A percentile compares a stretch with the other conserved stretches of the same genome.
Evolutionary conservation across 352 stramenopile species (phyloP).

Genomic region (Globisporangium parvum): DNA sequence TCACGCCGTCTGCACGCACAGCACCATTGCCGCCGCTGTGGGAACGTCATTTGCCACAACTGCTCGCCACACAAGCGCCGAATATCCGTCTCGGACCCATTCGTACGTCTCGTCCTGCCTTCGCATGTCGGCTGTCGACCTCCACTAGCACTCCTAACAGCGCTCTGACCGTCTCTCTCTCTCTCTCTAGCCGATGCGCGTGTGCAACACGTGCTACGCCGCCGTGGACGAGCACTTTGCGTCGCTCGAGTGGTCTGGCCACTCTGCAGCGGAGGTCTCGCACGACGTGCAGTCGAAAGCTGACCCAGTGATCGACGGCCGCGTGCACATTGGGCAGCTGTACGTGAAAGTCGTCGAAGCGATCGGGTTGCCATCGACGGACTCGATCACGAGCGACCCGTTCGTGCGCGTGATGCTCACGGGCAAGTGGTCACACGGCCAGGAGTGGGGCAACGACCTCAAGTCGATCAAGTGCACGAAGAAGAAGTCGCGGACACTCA

Average conservation of each 20-base stretch:
- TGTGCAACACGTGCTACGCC: constrained; percentile 85
- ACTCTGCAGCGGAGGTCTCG: constrained; percentile 58
- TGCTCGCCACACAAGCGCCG: constrained; percentile 82
- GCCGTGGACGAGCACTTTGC: constrained; percentile 82
- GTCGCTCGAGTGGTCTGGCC: constrained; percentile 77
- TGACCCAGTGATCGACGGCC: constrained; percentile 74
- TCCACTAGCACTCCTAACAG: neutral
- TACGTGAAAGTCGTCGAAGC: constrained; percentile 86
- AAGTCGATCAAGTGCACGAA: constrained; percentile 82
- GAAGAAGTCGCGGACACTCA: constrained; percentile 82
- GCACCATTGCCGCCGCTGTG: constrained; percentile 80
- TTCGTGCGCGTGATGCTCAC: constrained; percentile 82
- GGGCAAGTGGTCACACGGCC: constrained; percentile 81
- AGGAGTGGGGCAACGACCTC: constrained; percentile 79
- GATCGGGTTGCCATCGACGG: constrained; percentile 76
- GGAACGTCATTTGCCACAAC: constrained; percentile 84
- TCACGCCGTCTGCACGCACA: too few relatives aligned
- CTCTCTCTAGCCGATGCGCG: constrained; percentile 56
- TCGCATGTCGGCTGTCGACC: neutral
- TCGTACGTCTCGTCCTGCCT: constrained; percentile 36
- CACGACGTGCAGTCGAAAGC: constrained; percentile 46
- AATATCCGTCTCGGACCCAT: constrained; percentile 74
- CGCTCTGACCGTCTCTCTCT: constrained; percentile 3
- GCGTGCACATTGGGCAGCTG: constrained; percentile 78
- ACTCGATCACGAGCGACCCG: constrained; percentile 85